Conservation (phyloP, 1,284 basidiomycete genomes). For the Rhodofomes roseus region DNA sequence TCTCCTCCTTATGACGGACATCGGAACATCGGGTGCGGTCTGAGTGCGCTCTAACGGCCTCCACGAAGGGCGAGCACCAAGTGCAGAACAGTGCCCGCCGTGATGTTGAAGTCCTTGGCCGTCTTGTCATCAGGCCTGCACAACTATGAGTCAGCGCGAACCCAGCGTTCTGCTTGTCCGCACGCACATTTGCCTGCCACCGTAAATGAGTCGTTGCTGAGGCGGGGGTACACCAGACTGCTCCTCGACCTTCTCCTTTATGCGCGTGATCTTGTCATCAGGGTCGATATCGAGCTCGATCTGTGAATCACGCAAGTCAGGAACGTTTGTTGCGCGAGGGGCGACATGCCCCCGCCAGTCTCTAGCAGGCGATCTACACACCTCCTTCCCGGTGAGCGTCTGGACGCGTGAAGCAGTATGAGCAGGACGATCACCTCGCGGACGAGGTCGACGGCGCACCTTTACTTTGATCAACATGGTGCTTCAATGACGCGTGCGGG, state of each 20-base stretch:
- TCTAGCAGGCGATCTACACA: conserved; percentile 29
- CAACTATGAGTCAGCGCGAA: neutral
- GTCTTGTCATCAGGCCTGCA: conserved; percentile 82
- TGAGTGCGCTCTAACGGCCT: conserved; percentile 39
- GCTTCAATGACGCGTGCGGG: neutral
- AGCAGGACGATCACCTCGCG: conserved; percentile 2
- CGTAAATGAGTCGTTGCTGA: conserved; percentile 94
- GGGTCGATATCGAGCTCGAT: conserved; percentile 96
- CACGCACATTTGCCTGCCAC: conserved; percentile 92
- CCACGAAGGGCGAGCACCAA: conserved; percentile 91
- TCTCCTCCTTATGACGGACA: conserved; percentile 3
- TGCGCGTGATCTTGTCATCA: conserved; percentile 90
- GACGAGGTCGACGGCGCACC: conserved; percentile 33
- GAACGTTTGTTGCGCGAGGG: neutral
- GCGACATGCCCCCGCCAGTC: neutral
- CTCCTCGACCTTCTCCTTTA: conserved; percentile 99
- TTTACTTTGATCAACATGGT: conserved; percentile 83
- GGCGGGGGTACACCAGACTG: conserved; percentile 98
- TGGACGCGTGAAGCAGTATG: conserved; percentile 26
- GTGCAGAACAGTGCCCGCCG: conserved; percentile 84
- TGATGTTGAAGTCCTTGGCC: conserved; percentile 79
- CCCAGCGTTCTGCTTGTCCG: no score
- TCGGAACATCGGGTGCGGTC: conserved; percentile 1
- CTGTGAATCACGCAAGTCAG: conserved; percentile 34
- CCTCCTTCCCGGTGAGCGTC: conserved; percentile 94